A percentile compares a stretch with the other conserved stretches of the same genome.
Evolutionary conservation across 768 basidiomycete genomes (phyloP).

Genomic region (Boletus subparvulus): DNA sequence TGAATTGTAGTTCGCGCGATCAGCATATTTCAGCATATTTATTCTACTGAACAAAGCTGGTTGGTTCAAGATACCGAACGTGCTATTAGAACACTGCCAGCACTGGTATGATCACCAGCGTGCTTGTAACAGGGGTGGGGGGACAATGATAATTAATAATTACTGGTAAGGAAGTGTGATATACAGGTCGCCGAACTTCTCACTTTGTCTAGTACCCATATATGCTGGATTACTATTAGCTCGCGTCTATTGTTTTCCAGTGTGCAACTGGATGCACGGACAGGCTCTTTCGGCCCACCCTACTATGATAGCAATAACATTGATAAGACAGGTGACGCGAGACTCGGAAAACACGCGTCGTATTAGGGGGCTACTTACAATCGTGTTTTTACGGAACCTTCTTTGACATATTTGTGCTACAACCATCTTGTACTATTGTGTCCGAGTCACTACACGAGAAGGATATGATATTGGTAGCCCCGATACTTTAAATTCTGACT

Average conservation of each 20-base stretch:
- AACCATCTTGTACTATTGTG: background rate
- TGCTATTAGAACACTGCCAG: background rate
- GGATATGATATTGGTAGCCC: background rate
- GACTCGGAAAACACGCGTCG: background rate
- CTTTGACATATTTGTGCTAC: slow-evolving; percentile 1
- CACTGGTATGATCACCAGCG: background rate
- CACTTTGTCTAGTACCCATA: no score
- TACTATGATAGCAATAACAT: no score
- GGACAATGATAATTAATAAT: no score
- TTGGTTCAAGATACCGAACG: background rate
- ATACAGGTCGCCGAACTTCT: no score
- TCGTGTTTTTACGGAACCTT: background rate
- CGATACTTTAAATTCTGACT: background rate
- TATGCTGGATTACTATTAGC: no score
- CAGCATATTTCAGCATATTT: background rate
- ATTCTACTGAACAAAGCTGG: background rate
- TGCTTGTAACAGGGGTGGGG: no score
- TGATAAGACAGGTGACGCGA: background rate
- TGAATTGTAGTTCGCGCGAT: slow-evolving; percentile 23
- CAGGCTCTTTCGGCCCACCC: background rate
- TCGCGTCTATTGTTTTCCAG: no score
- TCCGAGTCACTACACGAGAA: no score
- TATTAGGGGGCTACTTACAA: background rate
- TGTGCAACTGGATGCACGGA: background rate
- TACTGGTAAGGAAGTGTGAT: no score